Evolutionary conservation across 129 eudicot species (phyloP).

Genomic region (Mikania micrantha): DNA sequence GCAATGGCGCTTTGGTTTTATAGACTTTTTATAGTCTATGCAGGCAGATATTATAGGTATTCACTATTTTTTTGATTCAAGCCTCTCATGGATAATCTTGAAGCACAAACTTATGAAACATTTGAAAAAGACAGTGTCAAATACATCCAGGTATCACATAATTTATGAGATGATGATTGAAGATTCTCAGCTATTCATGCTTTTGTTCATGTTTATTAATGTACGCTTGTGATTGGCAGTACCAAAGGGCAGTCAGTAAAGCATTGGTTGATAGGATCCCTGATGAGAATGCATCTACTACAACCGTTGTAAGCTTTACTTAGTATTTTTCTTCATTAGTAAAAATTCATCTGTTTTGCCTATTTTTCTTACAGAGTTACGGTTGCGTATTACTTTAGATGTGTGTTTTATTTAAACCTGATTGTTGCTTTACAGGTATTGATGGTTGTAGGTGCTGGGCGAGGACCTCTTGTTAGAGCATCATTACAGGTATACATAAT

Average conservation of each 20-base stretch:
- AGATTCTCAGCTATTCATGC: neutral
- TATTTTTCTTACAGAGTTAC: neutral
- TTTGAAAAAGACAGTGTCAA: slow-evolving; percentile 85
- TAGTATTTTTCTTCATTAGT: neutral
- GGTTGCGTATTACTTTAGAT: neutral
- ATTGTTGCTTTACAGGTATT: slow-evolving; percentile 41
- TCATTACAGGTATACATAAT: slow-evolving; percentile 59
- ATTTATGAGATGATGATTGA: no score
- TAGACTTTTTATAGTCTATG: neutral
- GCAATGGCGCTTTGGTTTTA: neutral
- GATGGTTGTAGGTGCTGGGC: slow-evolving; percentile 99
- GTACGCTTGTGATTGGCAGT: slow-evolving; percentile 38
- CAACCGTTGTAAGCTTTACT: slow-evolving; percentile 52
- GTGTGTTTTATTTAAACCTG: slow-evolving; percentile 4
- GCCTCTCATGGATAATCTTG: slow-evolving; percentile 99
- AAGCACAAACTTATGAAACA: slow-evolving; percentile 97
- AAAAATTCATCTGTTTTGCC: neutral
- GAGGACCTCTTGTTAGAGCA: slow-evolving; percentile 99
- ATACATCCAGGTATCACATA: slow-evolving; percentile 65
- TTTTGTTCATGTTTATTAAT: slow-evolving; percentile 2
- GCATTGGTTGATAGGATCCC: slow-evolving; percentile 80
- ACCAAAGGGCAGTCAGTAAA: slow-evolving; percentile 85
- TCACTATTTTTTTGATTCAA: slow-evolving; percentile 28
- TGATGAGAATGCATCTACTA: slow-evolving; percentile 61
- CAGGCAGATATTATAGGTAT: neutral